Base-by-base conservation (phyloP, 2,329 filamentous ascomycete species). In the Samsoniella hepiali region DNA sequence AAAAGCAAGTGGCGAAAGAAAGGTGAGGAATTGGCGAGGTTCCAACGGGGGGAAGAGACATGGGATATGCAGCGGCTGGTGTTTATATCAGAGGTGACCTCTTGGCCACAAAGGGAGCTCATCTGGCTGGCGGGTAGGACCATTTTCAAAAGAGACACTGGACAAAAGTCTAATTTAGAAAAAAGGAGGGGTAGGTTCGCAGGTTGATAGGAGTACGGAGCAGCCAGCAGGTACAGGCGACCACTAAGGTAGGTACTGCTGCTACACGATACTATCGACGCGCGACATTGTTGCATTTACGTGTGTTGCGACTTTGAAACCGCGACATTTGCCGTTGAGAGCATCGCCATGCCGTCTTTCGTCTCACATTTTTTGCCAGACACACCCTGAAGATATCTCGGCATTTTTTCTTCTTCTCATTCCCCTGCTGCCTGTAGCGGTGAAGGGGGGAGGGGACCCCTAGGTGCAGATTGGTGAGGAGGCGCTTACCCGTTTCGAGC, bases 401-500 rank as follows among this genome's bases (percentile, higher is more conserved):
- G 47, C 47, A 50, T 50, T 27, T 50, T 50, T 10, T 31, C 22
- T 22, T 22, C 22, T n/a, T 38, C 5, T 8, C 11, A 42, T 32
- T 29, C 27, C 40, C 57, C 32, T 59, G 42, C 45, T 54, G 17
- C 22, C 58, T 55, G 34, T 45, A 55, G 58, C 58, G 58, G 58
- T 62, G 38, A 40, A 40, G 38, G 34, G 38, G 15, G 22, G 22
- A 22, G 22, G 22, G 22, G 1, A 22, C 22, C 38, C 38, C 38
- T 13, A 13, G 38, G 38, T 40, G 38, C 38, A 13, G 38, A 40
- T 15, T 45, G 49, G 27, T 45, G 58, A 62, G 58, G 45, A 62
- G 50, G 58, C 58, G 58, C 50, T 55, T 55, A 42, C 31, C 40
- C 22, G 22, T 8, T 22, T 55, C 11, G 51, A 40, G 34, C n/a